Evolutionary conservation across 345 rosid genomes (phyloP).

Genomic region (Cardamine occulta): DNA sequence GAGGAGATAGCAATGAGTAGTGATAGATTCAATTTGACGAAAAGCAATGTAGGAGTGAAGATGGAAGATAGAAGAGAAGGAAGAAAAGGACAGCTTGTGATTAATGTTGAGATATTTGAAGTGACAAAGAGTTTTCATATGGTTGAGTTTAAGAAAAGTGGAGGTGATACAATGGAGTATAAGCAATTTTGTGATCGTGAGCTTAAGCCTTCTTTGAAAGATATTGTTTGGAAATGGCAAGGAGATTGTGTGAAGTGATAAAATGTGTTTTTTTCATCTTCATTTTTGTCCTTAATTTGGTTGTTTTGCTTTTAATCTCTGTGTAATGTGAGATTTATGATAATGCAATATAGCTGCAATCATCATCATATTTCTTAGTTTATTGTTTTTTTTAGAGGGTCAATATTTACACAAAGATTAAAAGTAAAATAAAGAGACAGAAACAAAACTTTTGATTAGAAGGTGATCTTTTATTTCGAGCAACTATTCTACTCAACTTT

Average conservation of each 20-base stretch:
- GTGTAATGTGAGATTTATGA: conserved; percentile 16
- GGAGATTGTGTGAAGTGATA: conserved; percentile 38
- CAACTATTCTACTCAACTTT: background rate
- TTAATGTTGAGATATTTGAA: conserved; percentile 78
- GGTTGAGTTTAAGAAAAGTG: conserved; percentile 73
- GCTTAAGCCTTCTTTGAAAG: conserved; percentile 77
- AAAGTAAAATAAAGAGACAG: background rate
- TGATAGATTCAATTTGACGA: conserved; percentile 55
- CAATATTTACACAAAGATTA: background rate
- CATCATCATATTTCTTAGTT: conserved; percentile 13
- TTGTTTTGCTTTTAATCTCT: background rate
- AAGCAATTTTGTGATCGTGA: conserved; percentile 61
- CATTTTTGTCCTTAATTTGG: background rate
- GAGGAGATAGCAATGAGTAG: conserved; percentile 63
- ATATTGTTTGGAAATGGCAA: conserved; percentile 92
- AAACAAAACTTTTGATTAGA: background rate
- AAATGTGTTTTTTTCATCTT: background rate
- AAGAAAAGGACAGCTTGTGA: conserved; percentile 77
- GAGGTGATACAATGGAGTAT: conserved; percentile 86
- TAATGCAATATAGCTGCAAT: conserved; percentile 3
- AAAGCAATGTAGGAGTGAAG: conserved; percentile 64
- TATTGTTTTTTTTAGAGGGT: background rate
- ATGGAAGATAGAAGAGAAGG: conserved; percentile 68
- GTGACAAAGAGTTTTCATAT: conserved; percentile 71
- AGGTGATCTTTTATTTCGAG: background rate